These are phyloP conservation scores for Abelmoschus esculentus DNA, from an alignment of 345 rosid genomes.

Conservation along the genomic window DNA sequence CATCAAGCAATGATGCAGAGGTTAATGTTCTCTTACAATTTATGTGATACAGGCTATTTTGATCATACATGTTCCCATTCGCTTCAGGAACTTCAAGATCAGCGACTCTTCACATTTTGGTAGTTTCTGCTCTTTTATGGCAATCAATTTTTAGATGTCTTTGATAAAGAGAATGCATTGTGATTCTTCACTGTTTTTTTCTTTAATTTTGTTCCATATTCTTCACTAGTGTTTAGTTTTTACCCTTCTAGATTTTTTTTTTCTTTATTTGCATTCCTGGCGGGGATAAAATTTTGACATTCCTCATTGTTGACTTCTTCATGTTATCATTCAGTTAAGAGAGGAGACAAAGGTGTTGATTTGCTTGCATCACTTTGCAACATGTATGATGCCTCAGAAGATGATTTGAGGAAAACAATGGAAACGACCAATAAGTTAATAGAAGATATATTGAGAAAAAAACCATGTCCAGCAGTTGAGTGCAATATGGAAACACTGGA, in stretches of 20 bases:
- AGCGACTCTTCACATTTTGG: conserved; percentile 59
- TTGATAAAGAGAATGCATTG: neutral
- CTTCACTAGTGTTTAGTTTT: neutral
- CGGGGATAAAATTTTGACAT: neutral
- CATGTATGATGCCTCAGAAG: conserved; percentile 70
- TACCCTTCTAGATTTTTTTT: conserved; percentile 1
- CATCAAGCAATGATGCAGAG: neutral
- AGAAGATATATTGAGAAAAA: conserved; percentile 53
- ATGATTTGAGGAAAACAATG: conserved; percentile 63
- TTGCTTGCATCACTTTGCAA: conserved; percentile 81
- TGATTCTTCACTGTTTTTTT: neutral
- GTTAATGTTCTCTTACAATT: conserved; percentile 5
- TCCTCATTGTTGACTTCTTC: conserved; percentile 9
- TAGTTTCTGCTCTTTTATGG: conserved; percentile 19
- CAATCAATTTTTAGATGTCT: neutral
- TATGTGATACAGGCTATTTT: conserved; percentile 62
- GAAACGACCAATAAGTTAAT: conserved; percentile 60
- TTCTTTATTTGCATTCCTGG: neutral
- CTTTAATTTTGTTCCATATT: neutral
- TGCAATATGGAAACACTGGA: conserved; percentile 57
- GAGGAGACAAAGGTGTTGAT: conserved; percentile 67
- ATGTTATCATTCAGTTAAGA: conserved; percentile 49
- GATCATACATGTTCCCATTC: conserved; percentile 74
- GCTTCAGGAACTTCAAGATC: conserved; percentile 63
- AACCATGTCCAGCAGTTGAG: conserved; percentile 50